Conservation (phyloP, 768 basidiomycete genomes). For the Trametopsis cervina region DNA sequence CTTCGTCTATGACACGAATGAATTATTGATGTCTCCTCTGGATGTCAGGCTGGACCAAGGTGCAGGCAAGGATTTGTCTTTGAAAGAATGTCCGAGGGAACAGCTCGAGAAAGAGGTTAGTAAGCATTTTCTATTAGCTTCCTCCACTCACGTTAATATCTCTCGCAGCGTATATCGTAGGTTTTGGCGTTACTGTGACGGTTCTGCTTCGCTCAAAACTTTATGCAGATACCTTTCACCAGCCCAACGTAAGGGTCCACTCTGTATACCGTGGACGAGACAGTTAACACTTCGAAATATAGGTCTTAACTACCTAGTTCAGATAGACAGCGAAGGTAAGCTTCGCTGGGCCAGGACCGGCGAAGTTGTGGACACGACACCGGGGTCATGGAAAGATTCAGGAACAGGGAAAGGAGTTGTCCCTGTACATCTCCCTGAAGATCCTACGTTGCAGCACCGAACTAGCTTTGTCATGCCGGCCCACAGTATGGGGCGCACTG, state of each 20-base stretch:
- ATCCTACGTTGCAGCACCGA: conserved; percentile 12
- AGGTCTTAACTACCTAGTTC: conserved; percentile 62
- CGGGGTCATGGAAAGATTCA: conserved; percentile 56
- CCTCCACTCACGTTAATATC: not conserved
- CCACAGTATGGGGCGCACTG: conserved; percentile 10
- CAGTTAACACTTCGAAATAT: too few species aligned
- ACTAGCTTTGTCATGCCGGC: conserved; percentile 16
- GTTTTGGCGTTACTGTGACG: conserved; percentile 5
- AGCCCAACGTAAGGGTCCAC: conserved; percentile 5
- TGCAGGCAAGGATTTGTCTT: conserved; percentile 44
- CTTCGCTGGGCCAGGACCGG: conserved; percentile 53
- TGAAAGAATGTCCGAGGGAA: conserved; percentile 54
- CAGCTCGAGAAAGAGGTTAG: conserved; percentile 52
- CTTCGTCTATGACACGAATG: too few species aligned
- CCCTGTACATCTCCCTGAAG: conserved; percentile 23
- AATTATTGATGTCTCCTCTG: too few species aligned
- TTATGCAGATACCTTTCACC: conserved; percentile 15
- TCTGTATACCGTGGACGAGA: not conserved
- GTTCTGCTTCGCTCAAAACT: not conserved
- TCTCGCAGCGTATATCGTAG: conserved; percentile 36
- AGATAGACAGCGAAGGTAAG: conserved; percentile 44
- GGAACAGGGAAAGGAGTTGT: conserved; percentile 50
- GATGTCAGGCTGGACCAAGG: conserved; percentile 59
- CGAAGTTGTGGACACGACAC: conserved; percentile 52
- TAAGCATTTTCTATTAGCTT: not conserved